Base-by-base conservation (phyloP, 495 filamentous ascomycete species). In the Penicillium steckii region DNA sequence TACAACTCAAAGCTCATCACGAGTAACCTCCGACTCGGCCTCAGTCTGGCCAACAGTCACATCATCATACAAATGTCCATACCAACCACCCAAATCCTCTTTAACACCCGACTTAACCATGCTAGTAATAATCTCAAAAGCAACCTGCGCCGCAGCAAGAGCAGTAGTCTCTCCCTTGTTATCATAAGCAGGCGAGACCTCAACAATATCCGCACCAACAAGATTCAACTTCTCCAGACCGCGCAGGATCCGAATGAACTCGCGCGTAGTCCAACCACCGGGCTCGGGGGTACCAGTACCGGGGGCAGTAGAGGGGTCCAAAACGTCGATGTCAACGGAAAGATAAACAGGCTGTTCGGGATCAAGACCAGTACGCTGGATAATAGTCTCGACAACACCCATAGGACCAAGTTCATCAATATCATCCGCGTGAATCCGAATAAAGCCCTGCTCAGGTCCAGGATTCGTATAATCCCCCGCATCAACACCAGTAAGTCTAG, bases 131-230 rank as follows among this genome's bases (percentile, higher is more conserved):
- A 94, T 82, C 75, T 95, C 89, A 68, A 85, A 95, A 15, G 85
- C 85, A 18, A 88, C 80, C 74, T 93, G 88, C 8, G 89, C 88
- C 0, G 85, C 90, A n/a, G 87, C 88, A 57, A 94, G 74, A 42
- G 89, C 89, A 32, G 90, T 95, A 62, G 86, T 85, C 78, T 95
- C 90, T 0, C 86, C 89, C 43, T 79, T 81, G 4, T 88, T 89
- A 69, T 94, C 89, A 66, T 95, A 94, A 10, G 88, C 87, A 1
- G 90, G 90, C 40, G 86, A 85, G 12, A 95, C 90, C 78, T 95
- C 90, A 19, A 95, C 90, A 54, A 93, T 84, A 69, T 89, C 87
- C 3, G 84, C 86, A 0, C 87, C 87, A 17, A 90, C 85, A 1
- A 89, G 60, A 63, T 89, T 88, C 63, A 90, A 54, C 29, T 76